phyloP scores from a whole-genome alignment of 495 filamentous ascomycete species.

The Aspergillus carlsbadensis region DNA sequence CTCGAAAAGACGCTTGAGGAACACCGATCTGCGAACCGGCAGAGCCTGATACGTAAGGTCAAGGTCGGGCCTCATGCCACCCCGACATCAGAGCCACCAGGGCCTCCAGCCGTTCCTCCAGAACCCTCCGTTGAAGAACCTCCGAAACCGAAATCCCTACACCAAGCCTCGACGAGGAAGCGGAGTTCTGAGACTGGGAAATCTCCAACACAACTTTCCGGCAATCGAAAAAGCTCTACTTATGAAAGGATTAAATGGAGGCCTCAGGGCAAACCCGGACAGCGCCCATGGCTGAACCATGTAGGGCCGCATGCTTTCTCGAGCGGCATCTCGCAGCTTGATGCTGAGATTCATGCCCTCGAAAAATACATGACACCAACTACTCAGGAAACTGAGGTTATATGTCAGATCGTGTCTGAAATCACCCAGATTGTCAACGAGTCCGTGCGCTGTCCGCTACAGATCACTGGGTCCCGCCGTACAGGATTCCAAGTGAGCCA shows the following conservation, averaged over 20 bases:
- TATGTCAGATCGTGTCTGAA: slow-evolving; percentile 28
- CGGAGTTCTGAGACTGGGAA: not conserved
- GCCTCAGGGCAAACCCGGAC: slow-evolving; percentile 12
- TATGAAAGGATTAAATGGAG: slow-evolving; percentile 18
- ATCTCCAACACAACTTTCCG: not conserved
- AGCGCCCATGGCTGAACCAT: slow-evolving; percentile 35
- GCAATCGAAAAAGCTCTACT: not conserved
- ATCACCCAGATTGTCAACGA: slow-evolving; percentile 22
- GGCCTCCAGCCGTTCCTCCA: slow-evolving; percentile 9
- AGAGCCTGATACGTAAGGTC: slow-evolving; percentile 41
- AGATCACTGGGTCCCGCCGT: slow-evolving; percentile 50
- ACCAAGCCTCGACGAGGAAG: not conserved
- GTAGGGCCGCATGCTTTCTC: slow-evolving; percentile 6
- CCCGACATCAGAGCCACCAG: slow-evolving; percentile 5
- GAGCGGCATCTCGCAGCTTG: slow-evolving; percentile 29
- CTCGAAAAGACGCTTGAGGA: slow-evolving; percentile 50
- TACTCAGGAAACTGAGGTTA: slow-evolving; percentile 27
- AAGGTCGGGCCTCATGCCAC: not conserved
- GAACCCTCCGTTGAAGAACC: not conserved
- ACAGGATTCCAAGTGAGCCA: slow-evolving; percentile 52
- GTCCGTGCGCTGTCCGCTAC: slow-evolving; percentile 27
- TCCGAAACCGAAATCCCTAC: not conserved
- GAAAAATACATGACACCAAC: slow-evolving; percentile 42
- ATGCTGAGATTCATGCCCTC: slow-evolving; percentile 47
- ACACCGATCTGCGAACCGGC: slow-evolving; percentile 49